Conservation (phyloP, 2,329 filamentous ascomycete species). For the Aspergillus eucalypticola region DNA sequence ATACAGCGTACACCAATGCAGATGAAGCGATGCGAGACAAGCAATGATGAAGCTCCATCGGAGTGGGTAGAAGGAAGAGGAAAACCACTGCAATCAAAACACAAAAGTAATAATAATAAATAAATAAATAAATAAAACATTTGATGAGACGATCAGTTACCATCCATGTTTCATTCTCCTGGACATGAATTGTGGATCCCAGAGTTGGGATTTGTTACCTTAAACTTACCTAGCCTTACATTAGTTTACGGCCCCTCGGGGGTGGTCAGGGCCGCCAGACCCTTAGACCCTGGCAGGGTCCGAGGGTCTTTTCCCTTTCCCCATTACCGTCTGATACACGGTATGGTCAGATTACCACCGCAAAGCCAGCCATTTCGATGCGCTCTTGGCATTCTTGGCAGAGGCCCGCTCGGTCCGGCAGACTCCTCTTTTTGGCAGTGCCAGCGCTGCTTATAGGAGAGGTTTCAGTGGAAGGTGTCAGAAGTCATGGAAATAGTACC, state of each 20-base stretch:
- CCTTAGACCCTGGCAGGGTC: slow-evolving; percentile 1
- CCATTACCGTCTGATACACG: background rate
- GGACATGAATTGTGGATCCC: background rate
- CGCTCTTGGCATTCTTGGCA: background rate
- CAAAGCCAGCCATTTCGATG: too few relatives aligned
- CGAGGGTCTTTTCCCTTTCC: background rate
- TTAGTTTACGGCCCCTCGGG: background rate
- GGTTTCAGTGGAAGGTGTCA: background rate
- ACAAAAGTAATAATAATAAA: background rate
- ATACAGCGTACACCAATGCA: background rate
- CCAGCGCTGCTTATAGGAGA: background rate
- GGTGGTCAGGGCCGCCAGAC: background rate
- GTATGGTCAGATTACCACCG: background rate
- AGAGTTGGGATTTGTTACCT: background rate
- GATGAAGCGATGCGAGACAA: too few relatives aligned
- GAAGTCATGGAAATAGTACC: background rate
- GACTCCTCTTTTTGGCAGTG: background rate
- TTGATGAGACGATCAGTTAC: too few relatives aligned
- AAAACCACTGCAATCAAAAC: background rate
- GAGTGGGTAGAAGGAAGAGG: too few relatives aligned
- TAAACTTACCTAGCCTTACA: background rate
- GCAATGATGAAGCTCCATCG: too few relatives aligned
- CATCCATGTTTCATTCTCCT: background rate
- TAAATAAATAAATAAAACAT: background rate
- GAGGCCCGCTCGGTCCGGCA: background rate